phyloP scores from a whole-genome alignment of 202 grass and related monocot genomes.

The Carex arenaria region DNA sequence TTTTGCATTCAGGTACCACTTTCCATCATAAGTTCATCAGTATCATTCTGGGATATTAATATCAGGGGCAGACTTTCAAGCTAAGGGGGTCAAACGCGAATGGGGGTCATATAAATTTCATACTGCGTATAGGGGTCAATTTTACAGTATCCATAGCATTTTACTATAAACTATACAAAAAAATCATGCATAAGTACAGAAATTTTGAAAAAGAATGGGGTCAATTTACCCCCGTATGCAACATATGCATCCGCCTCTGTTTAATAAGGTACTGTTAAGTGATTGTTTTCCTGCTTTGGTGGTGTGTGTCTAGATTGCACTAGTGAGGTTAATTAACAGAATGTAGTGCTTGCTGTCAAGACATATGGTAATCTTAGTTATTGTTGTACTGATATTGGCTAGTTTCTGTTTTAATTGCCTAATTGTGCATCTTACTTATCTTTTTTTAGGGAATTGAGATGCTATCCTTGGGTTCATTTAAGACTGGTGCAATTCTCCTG shows the following conservation, averaged over 20 bases:
- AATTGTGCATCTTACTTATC: not conserved
- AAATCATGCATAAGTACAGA: too few relatives aligned
- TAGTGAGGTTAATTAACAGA: not conserved
- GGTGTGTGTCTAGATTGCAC: not conserved
- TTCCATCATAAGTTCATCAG: not conserved
- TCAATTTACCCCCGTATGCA: too few relatives aligned
- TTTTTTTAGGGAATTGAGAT: constrained; percentile 83
- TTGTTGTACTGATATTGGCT: not conserved
- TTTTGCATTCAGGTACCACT: constrained; percentile 89
- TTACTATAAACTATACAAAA: too few relatives aligned
- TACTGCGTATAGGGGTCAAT: too few relatives aligned
- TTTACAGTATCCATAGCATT: too few relatives aligned
- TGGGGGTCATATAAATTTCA: too few relatives aligned
- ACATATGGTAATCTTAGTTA: not conserved
- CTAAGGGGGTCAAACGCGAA: too few relatives aligned
- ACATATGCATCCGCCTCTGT: too few relatives aligned
- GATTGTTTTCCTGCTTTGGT: not conserved
- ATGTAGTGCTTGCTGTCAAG: not conserved
- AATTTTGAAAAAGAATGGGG: too few relatives aligned
- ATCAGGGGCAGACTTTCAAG: too few relatives aligned
- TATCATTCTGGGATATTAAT: not conserved
- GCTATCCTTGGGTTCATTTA: constrained; percentile 91
- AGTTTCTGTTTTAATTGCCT: not conserved
- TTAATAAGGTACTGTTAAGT: not conserved
- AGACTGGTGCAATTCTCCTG: constrained; percentile 95